Evolutionary conservation across 1,284 basidiomycete species (phyloP), one percentile per base, ranked within the genome.

Genomic region (Tylopilus sp.): DNA sequence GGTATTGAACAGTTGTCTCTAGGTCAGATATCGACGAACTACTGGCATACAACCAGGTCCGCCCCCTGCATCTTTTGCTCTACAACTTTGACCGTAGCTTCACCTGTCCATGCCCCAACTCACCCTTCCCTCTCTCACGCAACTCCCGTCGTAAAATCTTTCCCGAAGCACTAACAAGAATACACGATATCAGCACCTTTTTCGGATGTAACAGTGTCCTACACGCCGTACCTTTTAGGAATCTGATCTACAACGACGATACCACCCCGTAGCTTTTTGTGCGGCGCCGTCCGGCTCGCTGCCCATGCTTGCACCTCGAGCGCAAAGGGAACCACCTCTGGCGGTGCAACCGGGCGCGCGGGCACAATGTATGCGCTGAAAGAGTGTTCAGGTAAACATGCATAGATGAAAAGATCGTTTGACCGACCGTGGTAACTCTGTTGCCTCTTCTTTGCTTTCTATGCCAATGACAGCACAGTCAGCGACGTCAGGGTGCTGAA

Each of bases 391-490:
- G 44, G 9, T n/a, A 47, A 47, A 47, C 9, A 22, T 19, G 19
- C 10, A 16, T 41, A 18, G 47, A 12, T 22, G 53, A 32, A 55
- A 49, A 24, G 7, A 7, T 54, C 16, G 39, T 39, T 36, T 22
- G 72, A 58, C 53, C 2, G 41, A 89, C 90, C 91, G 86, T 15
- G 94, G 94, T 18, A 95, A 82, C 74, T 96, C 94, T 4, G 93
- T 94, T 2, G 88, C 91, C 70, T 92, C 84, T 58, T 83, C 82
- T 3, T 81, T 79, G 64, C 84, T 86, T 4, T 90, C 81, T 2
- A 95, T 80, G 3, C 92, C 91, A 61, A 95, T 90, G 6, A 95
- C 92, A 12, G 89, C 93, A 0, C 85, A 84, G 70, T 95, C 93
- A 5, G 87, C 88, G 32, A 94, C 82, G 4, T 91, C 86, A 0